Conservation (phyloP, 805 yeast species). For the Tanozyma kutaoensis region DNA sequence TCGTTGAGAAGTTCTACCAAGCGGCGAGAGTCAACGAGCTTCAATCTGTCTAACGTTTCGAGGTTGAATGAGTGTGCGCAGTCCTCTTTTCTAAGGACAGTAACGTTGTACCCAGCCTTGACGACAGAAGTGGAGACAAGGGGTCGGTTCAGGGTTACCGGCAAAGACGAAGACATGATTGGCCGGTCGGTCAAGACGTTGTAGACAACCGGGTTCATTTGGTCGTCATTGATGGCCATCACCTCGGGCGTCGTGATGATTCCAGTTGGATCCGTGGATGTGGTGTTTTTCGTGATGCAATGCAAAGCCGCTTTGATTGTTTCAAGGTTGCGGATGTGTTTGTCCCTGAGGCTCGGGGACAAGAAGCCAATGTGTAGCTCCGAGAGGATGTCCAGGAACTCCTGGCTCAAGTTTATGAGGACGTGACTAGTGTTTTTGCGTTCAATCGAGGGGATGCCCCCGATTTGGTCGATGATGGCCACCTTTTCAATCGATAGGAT, state of each 20-base stretch:
- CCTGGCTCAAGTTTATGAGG: slow-evolving; percentile 75
- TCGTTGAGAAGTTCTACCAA: slow-evolving; percentile 56
- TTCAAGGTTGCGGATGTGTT: slow-evolving; percentile 55
- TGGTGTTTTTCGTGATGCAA: slow-evolving; percentile 28
- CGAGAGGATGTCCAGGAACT: slow-evolving; percentile 47
- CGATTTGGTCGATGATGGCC: slow-evolving; percentile 63
- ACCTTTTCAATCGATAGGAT: slow-evolving; percentile 64
- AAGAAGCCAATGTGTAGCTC: slow-evolving; percentile 53
- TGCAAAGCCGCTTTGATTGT: slow-evolving; percentile 47
- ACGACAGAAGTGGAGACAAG: slow-evolving; percentile 65
- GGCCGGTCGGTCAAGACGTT: slow-evolving; percentile 89
- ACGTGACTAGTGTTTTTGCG: slow-evolving; percentile 77
- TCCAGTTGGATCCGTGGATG: slow-evolving; percentile 48
- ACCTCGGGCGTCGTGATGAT: slow-evolving; percentile 74
- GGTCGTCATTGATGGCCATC: slow-evolving; percentile 40
- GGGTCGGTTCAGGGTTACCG: slow-evolving; percentile 38
- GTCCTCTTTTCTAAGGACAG: slow-evolving; percentile 19
- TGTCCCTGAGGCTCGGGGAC: slow-evolving; percentile 27
- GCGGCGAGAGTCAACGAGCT: slow-evolving; percentile 39
- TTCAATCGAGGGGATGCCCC: slow-evolving; percentile 87
- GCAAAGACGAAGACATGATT: slow-evolving; percentile 79
- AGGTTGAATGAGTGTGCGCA: slow-evolving; percentile 13
- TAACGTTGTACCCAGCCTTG: slow-evolving; percentile 58
- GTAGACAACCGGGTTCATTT: slow-evolving; percentile 76
- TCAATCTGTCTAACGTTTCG: slow-evolving; percentile 19